Evolutionary conservation across 306 rosid species (phyloP), one percentile per base, ranked within the genome.

Genomic region (Leucaena leucocephala): DNA sequence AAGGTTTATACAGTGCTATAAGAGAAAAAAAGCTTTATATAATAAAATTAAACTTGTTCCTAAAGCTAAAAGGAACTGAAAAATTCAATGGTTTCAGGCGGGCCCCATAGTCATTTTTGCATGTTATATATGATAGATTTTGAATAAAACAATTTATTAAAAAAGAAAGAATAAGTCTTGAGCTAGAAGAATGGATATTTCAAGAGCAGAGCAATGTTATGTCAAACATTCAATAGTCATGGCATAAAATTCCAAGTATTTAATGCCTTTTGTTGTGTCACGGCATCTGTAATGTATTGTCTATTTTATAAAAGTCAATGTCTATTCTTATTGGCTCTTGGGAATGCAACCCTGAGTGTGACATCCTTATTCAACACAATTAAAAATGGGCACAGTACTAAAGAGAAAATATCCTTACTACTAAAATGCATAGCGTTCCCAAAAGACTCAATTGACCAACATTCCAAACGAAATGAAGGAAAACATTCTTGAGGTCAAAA

Each of bases 351-450:
- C 40, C 13, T 8, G 49, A 4, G 39, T 66, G 12, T 8, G 27
- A 40, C 71, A 40, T 22, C 71, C 49, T 40, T 66, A 66, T 10
- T 21, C 34, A 39, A 40, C 40, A 66, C 71, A 66, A 66, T 40
- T 66, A 43, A 66, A 38, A 66, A 66, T 40, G 15, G 34, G 14
- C 45, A 40, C 16, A 40, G 16, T 16, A 66, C 34, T 7, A 11
- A 27, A 61, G 11, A 2, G 3, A 21, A 39, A 17, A 10, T 66
- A 40, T 17, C 4, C 33, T n/a, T 17, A 11, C 16, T 66, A 8
- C 34, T n/a, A n/a, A 17, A 17, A 66, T 17, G 70, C 14, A 27
- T 27, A 8, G 48, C 1, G 34, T 17, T 34, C 4, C 22, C 71
- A n/a, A 39, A 39, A 39, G 49, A 65, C 22, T 65, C 48, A 17